A percentile compares a stretch with the other conserved stretches of the same genome.
Conservation (phyloP, 176 grass and related monocot genomes). For the Panicum miliaceum region DNA sequence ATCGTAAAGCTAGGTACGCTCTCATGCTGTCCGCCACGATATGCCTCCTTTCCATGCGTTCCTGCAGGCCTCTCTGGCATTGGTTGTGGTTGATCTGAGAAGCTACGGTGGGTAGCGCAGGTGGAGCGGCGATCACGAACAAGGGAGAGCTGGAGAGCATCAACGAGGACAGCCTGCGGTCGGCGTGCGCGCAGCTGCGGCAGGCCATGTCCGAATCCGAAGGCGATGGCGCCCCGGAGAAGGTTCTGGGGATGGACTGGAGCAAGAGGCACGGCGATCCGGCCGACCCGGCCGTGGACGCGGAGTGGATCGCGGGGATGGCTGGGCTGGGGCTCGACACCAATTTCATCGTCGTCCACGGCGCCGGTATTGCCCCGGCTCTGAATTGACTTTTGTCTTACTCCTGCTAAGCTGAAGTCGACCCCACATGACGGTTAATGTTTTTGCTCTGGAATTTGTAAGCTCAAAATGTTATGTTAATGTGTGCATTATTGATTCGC, state of each 20-base stretch:
- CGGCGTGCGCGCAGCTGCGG: slow-evolving; percentile 76
- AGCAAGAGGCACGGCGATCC: slow-evolving; percentile 61
- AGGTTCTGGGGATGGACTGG: slow-evolving; percentile 79
- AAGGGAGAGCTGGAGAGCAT: slow-evolving; percentile 91
- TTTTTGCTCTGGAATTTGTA: not conserved
- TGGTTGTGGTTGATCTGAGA: slow-evolving; percentile 4
- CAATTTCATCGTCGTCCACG: slow-evolving; percentile 89
- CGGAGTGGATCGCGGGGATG: slow-evolving; percentile 45
- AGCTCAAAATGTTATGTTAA: not conserved
- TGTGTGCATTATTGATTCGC: not conserved
- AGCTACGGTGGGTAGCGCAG: slow-evolving; percentile 41
- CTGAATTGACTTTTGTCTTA: slow-evolving; percentile 26
- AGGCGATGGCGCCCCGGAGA: slow-evolving; percentile 31
- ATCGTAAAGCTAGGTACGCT: slow-evolving; percentile 83
- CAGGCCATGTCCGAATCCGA: slow-evolving; percentile 65
- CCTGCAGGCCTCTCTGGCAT: not conserved
- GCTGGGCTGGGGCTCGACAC: slow-evolving; percentile 46
- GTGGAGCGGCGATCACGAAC: slow-evolving; percentile 95
- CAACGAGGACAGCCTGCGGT: slow-evolving; percentile 55
- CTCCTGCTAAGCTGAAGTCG: slow-evolving; percentile 2
- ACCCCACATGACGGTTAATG: not conserved
- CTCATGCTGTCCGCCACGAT: not conserved
- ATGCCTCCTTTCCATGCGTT: not conserved
- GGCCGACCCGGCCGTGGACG: slow-evolving; percentile 36
- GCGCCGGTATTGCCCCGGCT: slow-evolving; percentile 63